Evolutionary conservation across 169 alveolate species (phyloP), one percentile per base, ranked within the genome.

Genomic region (Cryptosporidium meleagridis): DNA sequence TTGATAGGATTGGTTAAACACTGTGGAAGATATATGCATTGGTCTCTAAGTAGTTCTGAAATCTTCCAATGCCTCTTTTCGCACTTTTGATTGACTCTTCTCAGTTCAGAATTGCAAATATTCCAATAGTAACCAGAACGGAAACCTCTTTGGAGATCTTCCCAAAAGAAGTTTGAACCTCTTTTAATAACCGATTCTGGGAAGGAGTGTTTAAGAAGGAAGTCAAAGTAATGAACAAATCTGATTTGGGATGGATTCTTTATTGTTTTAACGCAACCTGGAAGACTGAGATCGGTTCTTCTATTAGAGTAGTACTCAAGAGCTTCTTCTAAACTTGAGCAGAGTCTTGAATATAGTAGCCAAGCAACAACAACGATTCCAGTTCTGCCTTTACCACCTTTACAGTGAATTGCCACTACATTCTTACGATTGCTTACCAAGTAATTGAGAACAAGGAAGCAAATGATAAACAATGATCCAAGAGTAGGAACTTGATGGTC

Each of bases 371-470:
- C 95, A 93, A 95, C 94, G 1, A 96, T 93, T 3, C 98, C 98
- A 16, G 98, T 96, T 91, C 98, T 94, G 37, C 98, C 98, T 92
- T 96, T 96, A 33, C 98, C 98, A 23, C 97, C 98, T 75, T 96
- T 95, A 62, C 98, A 96, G 91, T 95, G 98, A 16, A 95, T 94
- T 8, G 97, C 97, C 14, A 94, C 95, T n/a, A 93, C 94, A 29
- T 87, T 86, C 16, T 93, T 93, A 2, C 91, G 89, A 44, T 94
- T 91, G 72, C 87, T 75, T 59, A 85, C 84, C 48, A 94, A 67
- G 84, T 85, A 95, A 9, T 93, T 69, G 26, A 89, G 75, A 26
- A 93, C 95, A 85, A 95, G 95, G 48, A 94, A 85, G 69, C 95
- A 91, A 67, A 95, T 91, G 75, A 93, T 94, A 70, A 95, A 92